These are phyloP conservation scores for Melampsora larici-populina DNA, from an alignment of 1,284 basidiomycete species.

Conservation along the genomic window DNA sequence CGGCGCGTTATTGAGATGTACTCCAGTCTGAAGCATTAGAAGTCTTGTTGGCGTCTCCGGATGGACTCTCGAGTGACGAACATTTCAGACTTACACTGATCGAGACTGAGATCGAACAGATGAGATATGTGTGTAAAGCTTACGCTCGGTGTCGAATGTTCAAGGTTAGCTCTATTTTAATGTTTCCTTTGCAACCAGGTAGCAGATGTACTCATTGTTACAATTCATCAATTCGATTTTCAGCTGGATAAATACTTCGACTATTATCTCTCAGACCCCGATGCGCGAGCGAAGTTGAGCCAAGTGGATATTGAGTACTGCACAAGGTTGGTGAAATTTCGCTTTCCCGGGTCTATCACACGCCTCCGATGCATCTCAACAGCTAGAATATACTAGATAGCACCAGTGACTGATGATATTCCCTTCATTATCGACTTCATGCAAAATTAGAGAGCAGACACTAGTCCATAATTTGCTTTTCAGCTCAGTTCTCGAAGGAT, in stretches of 20 bases:
- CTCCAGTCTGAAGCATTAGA: constrained; percentile 32
- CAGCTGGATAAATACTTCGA: constrained; percentile 43
- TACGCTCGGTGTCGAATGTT: constrained; percentile 40
- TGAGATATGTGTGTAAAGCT: constrained; percentile 39
- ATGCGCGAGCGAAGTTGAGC: constrained; percentile 33
- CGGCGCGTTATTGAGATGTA: neutral
- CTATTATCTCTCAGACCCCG: constrained; percentile 37
- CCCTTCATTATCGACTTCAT: neutral
- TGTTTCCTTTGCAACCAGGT: neutral
- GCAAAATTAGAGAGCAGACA: constrained; percentile 30
- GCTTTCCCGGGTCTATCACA: neutral
- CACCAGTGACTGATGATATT: no score
- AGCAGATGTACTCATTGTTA: neutral
- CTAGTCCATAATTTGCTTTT: constrained; percentile 37
- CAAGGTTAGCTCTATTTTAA: constrained; percentile 22
- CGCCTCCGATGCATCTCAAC: no score
- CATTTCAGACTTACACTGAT: constrained; percentile 41
- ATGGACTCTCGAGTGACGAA: constrained; percentile 26
- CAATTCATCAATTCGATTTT: neutral
- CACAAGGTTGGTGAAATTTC: constrained; percentile 14
- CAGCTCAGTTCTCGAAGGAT: constrained; percentile 29
- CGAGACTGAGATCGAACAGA: constrained; percentile 38
- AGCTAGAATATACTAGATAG: no score
- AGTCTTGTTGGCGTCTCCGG: constrained; percentile 14
- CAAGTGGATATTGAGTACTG: constrained; percentile 40